These are phyloP conservation scores for Gracilariopsis chorda DNA, from an alignment of 23 red algal genomes.

Conservation along the genomic window DNA sequence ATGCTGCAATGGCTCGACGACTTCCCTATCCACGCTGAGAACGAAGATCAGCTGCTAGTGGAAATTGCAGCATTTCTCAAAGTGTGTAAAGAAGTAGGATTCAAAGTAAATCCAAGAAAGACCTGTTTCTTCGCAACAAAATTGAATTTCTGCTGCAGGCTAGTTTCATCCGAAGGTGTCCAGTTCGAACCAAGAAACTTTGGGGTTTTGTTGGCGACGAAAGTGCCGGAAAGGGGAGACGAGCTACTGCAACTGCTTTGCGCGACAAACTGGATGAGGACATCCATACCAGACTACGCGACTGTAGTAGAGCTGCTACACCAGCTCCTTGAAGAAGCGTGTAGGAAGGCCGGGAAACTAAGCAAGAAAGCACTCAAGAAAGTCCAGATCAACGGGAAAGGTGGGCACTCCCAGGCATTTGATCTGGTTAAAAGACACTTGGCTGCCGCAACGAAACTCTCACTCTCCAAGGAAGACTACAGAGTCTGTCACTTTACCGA, in stretches of 20 bases:
- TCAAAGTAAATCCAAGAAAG: background rate
- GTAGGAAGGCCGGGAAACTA: background rate
- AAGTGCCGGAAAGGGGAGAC: background rate
- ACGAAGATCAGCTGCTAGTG: background rate
- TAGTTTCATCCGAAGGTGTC: background rate
- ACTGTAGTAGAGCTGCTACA: background rate
- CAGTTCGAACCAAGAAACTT: background rate
- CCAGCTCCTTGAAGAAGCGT: background rate
- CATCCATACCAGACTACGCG: background rate
- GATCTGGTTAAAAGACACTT: background rate
- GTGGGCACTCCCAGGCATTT: too few relatives aligned
- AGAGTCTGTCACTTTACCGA: background rate
- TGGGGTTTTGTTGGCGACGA: background rate
- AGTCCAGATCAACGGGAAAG: too few relatives aligned
- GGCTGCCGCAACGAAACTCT: background rate
- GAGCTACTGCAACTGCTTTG: background rate
- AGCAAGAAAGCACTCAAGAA: background rate
- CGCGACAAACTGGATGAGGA: constrained; percentile 20
- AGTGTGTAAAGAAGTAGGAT: background rate
- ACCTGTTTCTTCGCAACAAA: background rate
- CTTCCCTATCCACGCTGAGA: background rate
- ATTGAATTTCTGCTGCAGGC: background rate
- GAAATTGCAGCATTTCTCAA: background rate
- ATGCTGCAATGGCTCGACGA: constrained; percentile 1
- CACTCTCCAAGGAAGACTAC: background rate